These are phyloP conservation scores for Candida verbasci DNA, from an alignment of 805 yeast genomes.

Conservation along the genomic window DNA sequence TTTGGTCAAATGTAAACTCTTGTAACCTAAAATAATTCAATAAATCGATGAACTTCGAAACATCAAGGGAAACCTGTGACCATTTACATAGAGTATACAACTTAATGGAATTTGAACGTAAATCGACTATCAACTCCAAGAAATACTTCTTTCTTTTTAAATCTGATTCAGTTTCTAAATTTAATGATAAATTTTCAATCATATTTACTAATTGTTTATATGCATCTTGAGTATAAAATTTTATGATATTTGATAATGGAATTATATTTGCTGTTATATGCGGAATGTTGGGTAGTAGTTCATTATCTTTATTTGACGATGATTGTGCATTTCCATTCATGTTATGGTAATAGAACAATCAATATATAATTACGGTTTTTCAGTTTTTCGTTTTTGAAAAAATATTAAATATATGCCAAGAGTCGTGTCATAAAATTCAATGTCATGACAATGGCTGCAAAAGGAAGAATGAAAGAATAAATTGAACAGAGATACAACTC, in stretches of 20 bases:
- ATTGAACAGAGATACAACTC: too few species aligned
- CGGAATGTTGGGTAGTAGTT: constrained; percentile 44
- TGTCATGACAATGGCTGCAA: too few species aligned
- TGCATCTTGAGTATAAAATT: constrained; percentile 56
- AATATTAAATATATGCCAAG: too few species aligned
- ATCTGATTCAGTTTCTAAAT: constrained; percentile 47
- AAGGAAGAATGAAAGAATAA: background rate
- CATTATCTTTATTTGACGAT: background rate
- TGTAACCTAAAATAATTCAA: constrained; percentile 84
- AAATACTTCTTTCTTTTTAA: constrained; percentile 62
- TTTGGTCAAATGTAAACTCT: constrained; percentile 56
- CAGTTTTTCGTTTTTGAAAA: background rate
- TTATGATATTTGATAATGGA: constrained; percentile 56
- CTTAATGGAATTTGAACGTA: constrained; percentile 81
- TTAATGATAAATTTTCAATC: constrained; percentile 53
- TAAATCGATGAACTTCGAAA: constrained; percentile 75
- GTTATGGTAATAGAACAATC: background rate
- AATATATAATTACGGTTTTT: background rate
- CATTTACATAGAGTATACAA: constrained; percentile 85
- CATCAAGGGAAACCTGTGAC: constrained; percentile 70
- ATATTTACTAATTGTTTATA: constrained; percentile 58
- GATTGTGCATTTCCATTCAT: constrained; percentile 1
- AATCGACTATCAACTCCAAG: constrained; percentile 59
- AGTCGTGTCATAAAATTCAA: too few species aligned
- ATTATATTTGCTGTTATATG: constrained; percentile 70